A percentile compares a stretch with the other conserved stretches of the same genome.
Conservation (phyloP, 1,284 basidiomycete genomes). For the Tremellales sp. region DNA sequence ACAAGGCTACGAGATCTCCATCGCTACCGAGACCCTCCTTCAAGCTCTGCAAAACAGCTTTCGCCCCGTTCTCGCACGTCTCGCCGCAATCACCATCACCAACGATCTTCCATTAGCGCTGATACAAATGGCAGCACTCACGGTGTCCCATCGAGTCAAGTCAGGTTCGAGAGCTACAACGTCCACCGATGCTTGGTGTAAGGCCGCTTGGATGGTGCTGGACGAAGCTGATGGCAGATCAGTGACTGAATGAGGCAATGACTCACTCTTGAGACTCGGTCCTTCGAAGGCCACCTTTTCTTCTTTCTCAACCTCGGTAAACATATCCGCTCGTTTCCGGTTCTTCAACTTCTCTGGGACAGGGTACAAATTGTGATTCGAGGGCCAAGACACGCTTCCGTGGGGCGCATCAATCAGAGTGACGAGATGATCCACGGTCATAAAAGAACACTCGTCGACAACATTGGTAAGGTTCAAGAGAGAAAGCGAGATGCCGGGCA, state of each 20-base stretch:
- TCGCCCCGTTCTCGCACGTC: slow-evolving; percentile 43
- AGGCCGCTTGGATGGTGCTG: slow-evolving; percentile 21
- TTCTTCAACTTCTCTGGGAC: slow-evolving; percentile 21
- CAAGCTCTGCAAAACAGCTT: slow-evolving; percentile 35
- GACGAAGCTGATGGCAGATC: background rate
- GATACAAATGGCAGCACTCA: slow-evolving; percentile 24
- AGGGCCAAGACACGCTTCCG: slow-evolving; percentile 48
- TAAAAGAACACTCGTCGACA: slow-evolving; percentile 21
- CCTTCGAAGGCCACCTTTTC: slow-evolving; percentile 26
- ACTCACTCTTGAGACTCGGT: slow-evolving; percentile 30
- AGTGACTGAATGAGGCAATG: background rate
- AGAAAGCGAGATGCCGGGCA: slow-evolving; percentile 51
- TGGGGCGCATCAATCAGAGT: slow-evolving; percentile 51
- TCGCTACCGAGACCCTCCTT: slow-evolving; percentile 30
- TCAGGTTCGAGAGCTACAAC: slow-evolving; percentile 48
- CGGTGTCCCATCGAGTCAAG: slow-evolving; percentile 52
- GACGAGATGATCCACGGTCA: slow-evolving; percentile 39
- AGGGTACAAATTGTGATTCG: slow-evolving; percentile 37
- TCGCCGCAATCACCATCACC: slow-evolving; percentile 49
- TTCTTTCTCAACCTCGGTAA: slow-evolving; percentile 36
- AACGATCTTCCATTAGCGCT: slow-evolving; percentile 13
- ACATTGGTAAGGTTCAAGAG: slow-evolving; percentile 51
- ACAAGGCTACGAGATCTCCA: slow-evolving; percentile 40
- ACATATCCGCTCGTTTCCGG: slow-evolving; percentile 32
- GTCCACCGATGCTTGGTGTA: slow-evolving; percentile 32